phyloP scores from a whole-genome alignment of 2,329 filamentous ascomycete species.

The Xylariaceae sp. region DNA sequence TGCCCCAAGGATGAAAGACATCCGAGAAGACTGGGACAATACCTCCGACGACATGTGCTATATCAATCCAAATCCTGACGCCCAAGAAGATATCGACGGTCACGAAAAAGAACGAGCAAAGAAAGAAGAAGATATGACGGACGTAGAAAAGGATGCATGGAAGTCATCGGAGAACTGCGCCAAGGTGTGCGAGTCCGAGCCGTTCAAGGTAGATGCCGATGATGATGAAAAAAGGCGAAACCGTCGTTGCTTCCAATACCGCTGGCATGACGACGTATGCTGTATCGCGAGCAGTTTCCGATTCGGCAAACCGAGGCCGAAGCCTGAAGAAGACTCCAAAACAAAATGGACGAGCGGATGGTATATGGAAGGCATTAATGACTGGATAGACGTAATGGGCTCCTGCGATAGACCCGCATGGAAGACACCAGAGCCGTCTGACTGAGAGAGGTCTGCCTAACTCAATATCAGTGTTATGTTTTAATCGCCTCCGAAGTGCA shows the following conservation, averaged over 20 bases:
- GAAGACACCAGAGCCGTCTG: slow-evolving; percentile 36
- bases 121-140: slow-evolving; percentile 37
- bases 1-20: slow-evolving; percentile 38
- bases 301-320: slow-evolving; percentile 37
- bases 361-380: slow-evolving; percentile 44
- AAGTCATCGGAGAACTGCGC: slow-evolving; percentile 44
- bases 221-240: slow-evolving; percentile 31
- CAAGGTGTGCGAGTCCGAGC: slow-evolving; percentile 43
- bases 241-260: slow-evolving; percentile 44
- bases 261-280: slow-evolving; percentile 42
- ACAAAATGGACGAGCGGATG: slow-evolving; percentile 41
- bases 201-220: slow-evolving; percentile 29
- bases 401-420: slow-evolving; percentile 39
- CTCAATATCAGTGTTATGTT: too few species aligned
- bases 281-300: slow-evolving; percentile 43
- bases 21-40: slow-evolving; percentile 51
- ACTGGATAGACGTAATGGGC: slow-evolving; percentile 44
- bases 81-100: slow-evolving; percentile 32
- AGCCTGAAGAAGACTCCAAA: slow-evolving; percentile 26
- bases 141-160: slow-evolving; percentile 43
- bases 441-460: too few species aligned
- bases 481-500: too few species aligned
- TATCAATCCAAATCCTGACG: slow-evolving; percentile 35
- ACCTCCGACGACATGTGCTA: slow-evolving; percentile 46
- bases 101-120: slow-evolving; percentile 34